A percentile compares a stretch with the other conserved stretches of the same genome.
Evolutionary conservation across 2,329 filamentous ascomycete species (phyloP).

Genomic region (Colletotrichum neosansevieriae): DNA sequence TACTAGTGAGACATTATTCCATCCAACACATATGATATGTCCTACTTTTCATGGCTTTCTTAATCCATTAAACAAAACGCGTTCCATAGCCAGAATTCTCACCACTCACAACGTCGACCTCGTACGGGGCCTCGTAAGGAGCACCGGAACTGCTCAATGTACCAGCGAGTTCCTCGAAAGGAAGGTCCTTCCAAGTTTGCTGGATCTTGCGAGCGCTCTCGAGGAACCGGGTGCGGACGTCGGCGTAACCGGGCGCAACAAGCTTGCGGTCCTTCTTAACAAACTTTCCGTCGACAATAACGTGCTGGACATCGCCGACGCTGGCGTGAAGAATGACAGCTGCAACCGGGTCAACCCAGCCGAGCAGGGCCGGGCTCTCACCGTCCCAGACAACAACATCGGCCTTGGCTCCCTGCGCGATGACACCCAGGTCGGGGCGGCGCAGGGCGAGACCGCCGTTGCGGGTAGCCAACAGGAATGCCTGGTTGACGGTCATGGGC

Average conservation of each 20-base stretch:
- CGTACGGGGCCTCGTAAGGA: slow-evolving; percentile 25
- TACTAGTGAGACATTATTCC: slow-evolving; percentile 5
- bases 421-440: slow-evolving; percentile 62
- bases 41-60: rapidly evolving
- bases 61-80: not conserved
- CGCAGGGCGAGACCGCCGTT: slow-evolving; percentile 64
- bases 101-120: slow-evolving; percentile 21
- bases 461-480: slow-evolving; percentile 67
- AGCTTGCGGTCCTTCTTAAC: slow-evolving; percentile 59
- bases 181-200: slow-evolving; percentile 42
- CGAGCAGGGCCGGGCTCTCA: slow-evolving; percentile 60
- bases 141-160: slow-evolving; percentile 39
- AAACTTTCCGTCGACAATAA: slow-evolving; percentile 63
- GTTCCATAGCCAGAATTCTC: slow-evolving; percentile 24
- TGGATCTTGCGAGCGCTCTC: slow-evolving; percentile 50
- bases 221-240: slow-evolving; percentile 49
- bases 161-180: slow-evolving; percentile 46
- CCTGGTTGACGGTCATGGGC: slow-evolving; percentile 66
- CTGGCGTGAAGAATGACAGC: slow-evolving; percentile 67
- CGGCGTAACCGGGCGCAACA: slow-evolving; percentile 44
- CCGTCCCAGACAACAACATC: slow-evolving; percentile 67
- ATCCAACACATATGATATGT: not conserved
- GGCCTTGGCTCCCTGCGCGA: slow-evolving; percentile 63
- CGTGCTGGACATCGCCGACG: slow-evolving; percentile 63
- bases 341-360: slow-evolving; percentile 67